Base-by-base conservation (phyloP, 2,329 filamentous ascomycete genomes). In the Aschersonia sp. region DNA sequence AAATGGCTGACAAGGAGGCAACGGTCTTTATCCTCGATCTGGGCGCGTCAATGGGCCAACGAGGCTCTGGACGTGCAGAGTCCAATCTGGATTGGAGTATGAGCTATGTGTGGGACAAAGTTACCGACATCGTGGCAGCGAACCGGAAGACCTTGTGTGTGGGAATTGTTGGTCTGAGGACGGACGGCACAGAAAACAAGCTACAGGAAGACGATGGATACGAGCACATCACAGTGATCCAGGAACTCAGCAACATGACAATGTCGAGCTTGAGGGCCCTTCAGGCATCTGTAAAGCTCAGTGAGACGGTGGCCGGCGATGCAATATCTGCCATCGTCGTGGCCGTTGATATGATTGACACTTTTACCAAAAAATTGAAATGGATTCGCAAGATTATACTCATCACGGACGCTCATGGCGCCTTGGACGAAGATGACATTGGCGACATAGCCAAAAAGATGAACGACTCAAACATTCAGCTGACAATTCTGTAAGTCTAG, bases 71-170 rank as follows among this genome's bases (percentile, higher is more conserved):
- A 30, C 80, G 92, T 54, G 61, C 70, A 22, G 78, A 90, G 61
- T 83, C 83, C 4, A 85, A 97, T 61, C 76, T 98, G 14, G 87
- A 96, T 51, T 98, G 83, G 79, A 78, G 80, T 44, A 81, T 97
- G 79, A 79, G 79, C 52, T 98, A 95, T 66, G 77, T 97, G 45
- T 98, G 90, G 89, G 90, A 97, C 71, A 92, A 86, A 61, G 76
- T 83, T 42, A 79, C 78, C 29, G 81, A 82, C 59, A 81, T 80
- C 4, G 81, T 82, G 9, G 78, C 81, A 5, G 73, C 80, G 1
- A 83, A 78, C 39, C 75, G 81, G 39, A 81, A 78, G 59, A 81
- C 77, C 2, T 77, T 81, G 66, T 80, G 79, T 6, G 81, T 84
- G 53, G 76, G 87, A n/a, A 83, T 96, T 2, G 65, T 98, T 50